Evolutionary conservation across 768 basidiomycete species (phyloP).

Genomic region (Boletus eberwhitei): DNA sequence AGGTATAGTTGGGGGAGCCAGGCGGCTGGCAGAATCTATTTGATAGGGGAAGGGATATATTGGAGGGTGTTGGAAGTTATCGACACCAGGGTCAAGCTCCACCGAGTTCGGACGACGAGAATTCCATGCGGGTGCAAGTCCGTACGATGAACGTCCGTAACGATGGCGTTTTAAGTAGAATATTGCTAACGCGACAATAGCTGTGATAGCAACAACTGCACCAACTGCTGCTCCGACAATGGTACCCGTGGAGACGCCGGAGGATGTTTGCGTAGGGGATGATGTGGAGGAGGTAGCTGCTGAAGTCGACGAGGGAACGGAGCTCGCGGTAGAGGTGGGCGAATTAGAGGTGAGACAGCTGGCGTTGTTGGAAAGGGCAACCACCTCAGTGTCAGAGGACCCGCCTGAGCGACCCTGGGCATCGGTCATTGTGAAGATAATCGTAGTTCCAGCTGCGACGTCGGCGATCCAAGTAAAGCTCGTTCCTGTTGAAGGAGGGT

Average conservation of each 20-base stretch:
- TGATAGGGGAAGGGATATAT: constrained; percentile 34
- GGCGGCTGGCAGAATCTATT: constrained; percentile 15
- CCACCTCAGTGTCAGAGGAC: constrained; percentile 48
- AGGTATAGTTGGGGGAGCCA: constrained; percentile 12
- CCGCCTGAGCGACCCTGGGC: constrained; percentile 53
- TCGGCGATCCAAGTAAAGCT: constrained; percentile 55
- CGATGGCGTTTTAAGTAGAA: constrained; percentile 44
- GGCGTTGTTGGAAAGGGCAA: constrained; percentile 44
- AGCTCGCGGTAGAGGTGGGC: constrained; percentile 47
- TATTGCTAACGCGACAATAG: constrained; percentile 46
- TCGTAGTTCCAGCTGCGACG: constrained; percentile 53
- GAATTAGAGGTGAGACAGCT: constrained; percentile 53
- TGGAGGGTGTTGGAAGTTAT: constrained; percentile 33
- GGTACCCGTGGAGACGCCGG: constrained; percentile 40
- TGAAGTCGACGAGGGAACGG: constrained; percentile 23
- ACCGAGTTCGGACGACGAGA: constrained; percentile 36
- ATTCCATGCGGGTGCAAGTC: constrained; percentile 22
- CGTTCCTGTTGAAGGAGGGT: constrained; percentile 35
- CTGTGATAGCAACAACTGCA: constrained; percentile 50
- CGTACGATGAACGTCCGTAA: constrained; percentile 27
- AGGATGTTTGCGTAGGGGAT: constrained; percentile 18
- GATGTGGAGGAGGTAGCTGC: constrained; percentile 11
- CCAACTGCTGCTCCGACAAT: constrained; percentile 51
- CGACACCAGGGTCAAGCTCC: constrained; percentile 33
- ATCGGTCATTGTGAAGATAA: constrained; percentile 58